Evolutionary conservation across 371 early-diverging fungal genomes (phyloP).

Genomic region (Apophysomyces trapeziformis): DNA sequence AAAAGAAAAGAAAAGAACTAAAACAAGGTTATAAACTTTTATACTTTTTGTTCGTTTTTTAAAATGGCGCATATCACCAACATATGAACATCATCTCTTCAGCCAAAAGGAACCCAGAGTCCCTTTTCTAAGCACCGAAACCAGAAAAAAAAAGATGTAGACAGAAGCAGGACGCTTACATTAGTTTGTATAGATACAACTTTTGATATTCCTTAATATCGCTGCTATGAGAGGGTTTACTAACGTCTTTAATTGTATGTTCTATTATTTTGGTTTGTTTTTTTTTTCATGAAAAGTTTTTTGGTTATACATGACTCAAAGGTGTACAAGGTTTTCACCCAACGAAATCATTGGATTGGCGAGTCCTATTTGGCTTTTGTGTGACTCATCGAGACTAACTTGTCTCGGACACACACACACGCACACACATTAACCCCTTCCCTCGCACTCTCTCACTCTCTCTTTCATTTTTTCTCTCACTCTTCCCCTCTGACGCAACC

Average conservation of each 20-base stretch:
- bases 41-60: constrained; percentile 4
- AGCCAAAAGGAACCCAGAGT: too few species aligned
- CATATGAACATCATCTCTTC: background rate
- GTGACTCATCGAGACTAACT: constrained; percentile 7
- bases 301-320: constrained; percentile 1
- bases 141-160: too few species aligned
- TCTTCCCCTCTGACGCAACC: background rate
- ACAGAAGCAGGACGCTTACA: too few species aligned
- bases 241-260: background rate
- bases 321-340: constrained; percentile 9
- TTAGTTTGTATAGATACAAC: background rate
- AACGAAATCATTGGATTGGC: constrained; percentile 4
- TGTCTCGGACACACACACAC: too few species aligned
- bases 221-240: background rate
- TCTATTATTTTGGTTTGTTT: background rate
- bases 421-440: too few species aligned
- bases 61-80: background rate
- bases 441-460: too few species aligned
- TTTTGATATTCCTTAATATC: background rate
- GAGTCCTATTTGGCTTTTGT: constrained; percentile 1
- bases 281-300: background rate
- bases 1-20: background rate
- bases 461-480: background rate
- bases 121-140: too few species aligned
- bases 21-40: constrained; percentile 5